Percentiles rank a stretch among this genome's conserved stretches.
phyloP scores from a whole-genome alignment of 352 stramenopile genomes.

The Halophytophthora polymorphica region DNA sequence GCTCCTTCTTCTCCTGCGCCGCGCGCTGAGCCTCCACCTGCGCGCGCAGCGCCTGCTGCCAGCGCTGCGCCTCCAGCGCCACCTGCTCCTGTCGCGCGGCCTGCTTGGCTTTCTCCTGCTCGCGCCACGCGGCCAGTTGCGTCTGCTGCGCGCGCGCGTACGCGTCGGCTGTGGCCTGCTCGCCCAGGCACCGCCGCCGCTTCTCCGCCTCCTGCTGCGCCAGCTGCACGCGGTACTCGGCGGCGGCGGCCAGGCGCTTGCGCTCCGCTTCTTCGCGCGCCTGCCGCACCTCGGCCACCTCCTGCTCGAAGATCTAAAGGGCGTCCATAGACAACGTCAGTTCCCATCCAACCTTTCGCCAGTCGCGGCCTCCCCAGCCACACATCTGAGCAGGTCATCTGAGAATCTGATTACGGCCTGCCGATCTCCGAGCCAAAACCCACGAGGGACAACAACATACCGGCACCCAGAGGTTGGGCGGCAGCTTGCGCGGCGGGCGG shows the following conservation, averaged over 20 bases:
- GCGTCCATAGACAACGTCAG: background rate
- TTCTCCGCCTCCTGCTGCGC: constrained; percentile 45
- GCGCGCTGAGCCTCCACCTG: constrained; percentile 34
- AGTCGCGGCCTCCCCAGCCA: constrained; percentile 1
- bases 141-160: constrained; percentile 36
- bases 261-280: constrained; percentile 45
- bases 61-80: constrained; percentile 36
- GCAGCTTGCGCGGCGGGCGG: constrained; percentile 40
- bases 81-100: constrained; percentile 26
- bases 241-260: constrained; percentile 33
- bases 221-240: constrained; percentile 37
- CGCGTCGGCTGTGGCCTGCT: constrained; percentile 30
- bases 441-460: constrained; percentile 16
- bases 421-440: background rate
- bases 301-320: constrained; percentile 51
- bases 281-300: constrained; percentile 49
- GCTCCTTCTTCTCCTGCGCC: constrained; percentile 35
- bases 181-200: constrained; percentile 17
- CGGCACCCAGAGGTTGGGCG: constrained; percentile 52
- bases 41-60: constrained; percentile 38
- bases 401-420: background rate
- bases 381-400: background rate
- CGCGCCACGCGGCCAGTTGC: constrained; percentile 43
- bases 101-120: constrained; percentile 34
- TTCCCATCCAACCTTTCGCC: background rate